Evolutionary conservation across 2,329 filamentous ascomycete species (phyloP).

Genomic region (Fusarium continuum): DNA sequence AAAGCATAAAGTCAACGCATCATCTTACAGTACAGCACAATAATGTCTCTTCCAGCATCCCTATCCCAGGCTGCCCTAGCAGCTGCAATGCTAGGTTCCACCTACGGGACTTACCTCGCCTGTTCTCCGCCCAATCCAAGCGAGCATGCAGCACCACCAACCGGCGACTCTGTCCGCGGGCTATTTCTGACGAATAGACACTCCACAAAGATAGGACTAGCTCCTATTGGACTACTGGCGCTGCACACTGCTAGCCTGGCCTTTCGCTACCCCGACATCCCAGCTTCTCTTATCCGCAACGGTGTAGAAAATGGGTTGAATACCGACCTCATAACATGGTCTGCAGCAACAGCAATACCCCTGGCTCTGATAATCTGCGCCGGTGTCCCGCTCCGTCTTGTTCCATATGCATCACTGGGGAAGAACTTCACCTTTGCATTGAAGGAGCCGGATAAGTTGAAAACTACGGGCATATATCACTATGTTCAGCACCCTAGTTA

Average conservation of each 20-base stretch:
- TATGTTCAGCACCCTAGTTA: constrained; percentile 65
- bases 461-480: constrained; percentile 58
- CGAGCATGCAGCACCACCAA: constrained; percentile 8
- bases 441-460: constrained; percentile 54
- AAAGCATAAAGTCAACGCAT: not conserved
- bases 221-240: constrained; percentile 39
- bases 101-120: constrained; percentile 45
- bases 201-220: constrained; percentile 28
- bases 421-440: constrained; percentile 64
- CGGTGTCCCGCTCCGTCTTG: constrained; percentile 47
- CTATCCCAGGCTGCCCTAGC: constrained; percentile 32
- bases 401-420: constrained; percentile 57
- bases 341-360: constrained; percentile 47
- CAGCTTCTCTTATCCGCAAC: constrained; percentile 40
- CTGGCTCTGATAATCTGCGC: constrained; percentile 46
- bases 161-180: constrained; percentile 36
- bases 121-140: constrained; percentile 47
- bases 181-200: constrained; percentile 43
- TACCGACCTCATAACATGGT: constrained; percentile 49
- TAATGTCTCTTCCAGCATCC: constrained; percentile 14
- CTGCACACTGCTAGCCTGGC: constrained; percentile 35
- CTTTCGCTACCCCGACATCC: constrained; percentile 29
- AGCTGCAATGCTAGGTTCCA: constrained; percentile 42
- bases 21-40: not conserved
- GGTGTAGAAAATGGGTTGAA: constrained; percentile 48